Base-by-base conservation (phyloP, 441 rosid genomes). In the Euphorbia celastroides region DNA sequence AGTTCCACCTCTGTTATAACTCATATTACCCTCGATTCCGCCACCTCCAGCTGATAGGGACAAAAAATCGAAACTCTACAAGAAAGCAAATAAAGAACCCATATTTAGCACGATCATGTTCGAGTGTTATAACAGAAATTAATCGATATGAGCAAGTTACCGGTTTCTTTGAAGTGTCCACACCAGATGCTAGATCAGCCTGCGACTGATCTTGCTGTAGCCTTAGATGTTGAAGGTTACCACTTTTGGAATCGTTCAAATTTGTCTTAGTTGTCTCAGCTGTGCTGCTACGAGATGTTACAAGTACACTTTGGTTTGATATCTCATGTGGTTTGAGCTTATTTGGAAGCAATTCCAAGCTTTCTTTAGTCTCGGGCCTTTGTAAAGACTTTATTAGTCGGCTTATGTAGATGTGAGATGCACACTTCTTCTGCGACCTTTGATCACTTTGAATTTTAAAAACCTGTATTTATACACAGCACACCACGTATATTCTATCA, bases 41-140 rank as follows among this genome's bases (percentile, higher is more conserved):
- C 64, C 61, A 38, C 71, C 72, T 62, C 85, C 88, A 68, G 78
- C 28, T 10, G 88, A 78, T 57, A 88, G 70, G 70, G 94, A 83
- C 71, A 90, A 69, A 80, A 93, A 93, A 74, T 88, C 75, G 65
- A 76, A 86, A 74, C 76, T 70, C 98, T 93, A 84, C 74, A 30
- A 38, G 69, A 62, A 66, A 70, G 63, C 63, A 74, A 52, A 51
- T 36, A 54, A 10, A 41, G 68, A 46, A 68, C 5, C 41, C 64
- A 9, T 34, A 34, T 48, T 48, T 5, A 17, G 54, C 22, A 48
- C 7, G 23, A 17, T 48, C 54, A 17, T 4, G 7, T 48, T 23
- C 54, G 19, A 48, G 0, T 3, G 19, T 48, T 17, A 19, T 2
- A 17, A 48, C 16, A 19, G 9, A 20, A 48, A 25, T n/a, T n/a